Conservation (phyloP, 768 basidiomycete genomes). For the Tulasnella sp. region DNA sequence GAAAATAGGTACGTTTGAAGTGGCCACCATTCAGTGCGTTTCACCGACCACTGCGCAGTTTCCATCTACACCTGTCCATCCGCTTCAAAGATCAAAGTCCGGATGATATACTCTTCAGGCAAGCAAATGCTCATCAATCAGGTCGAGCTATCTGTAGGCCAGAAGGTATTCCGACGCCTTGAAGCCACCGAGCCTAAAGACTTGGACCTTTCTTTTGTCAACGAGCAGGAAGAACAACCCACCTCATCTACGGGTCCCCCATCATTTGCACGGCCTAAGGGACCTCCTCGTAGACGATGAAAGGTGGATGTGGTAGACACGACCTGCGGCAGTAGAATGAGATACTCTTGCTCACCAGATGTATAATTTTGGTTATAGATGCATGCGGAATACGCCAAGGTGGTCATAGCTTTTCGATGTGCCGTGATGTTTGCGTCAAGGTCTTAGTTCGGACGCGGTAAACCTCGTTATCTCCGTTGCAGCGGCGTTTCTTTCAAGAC, state of each 20-base stretch:
- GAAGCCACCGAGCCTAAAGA: slow-evolving; percentile 16
- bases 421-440: too few relatives aligned
- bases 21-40: background rate
- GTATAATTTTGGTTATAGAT: background rate
- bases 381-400: too few relatives aligned
- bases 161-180: slow-evolving; percentile 34
- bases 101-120: slow-evolving; percentile 82
- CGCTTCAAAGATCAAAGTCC: slow-evolving; percentile 61
- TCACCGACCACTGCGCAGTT: slow-evolving; percentile 32
- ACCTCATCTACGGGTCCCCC: background rate
- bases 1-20: background rate
- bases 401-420: too few relatives aligned
- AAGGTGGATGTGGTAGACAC: background rate
- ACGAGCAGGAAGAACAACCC: background rate
- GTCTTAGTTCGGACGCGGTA: too few relatives aligned
- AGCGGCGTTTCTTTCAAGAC: too few relatives aligned
- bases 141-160: slow-evolving; percentile 37
- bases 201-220: background rate
- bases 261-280: slow-evolving; percentile 10
- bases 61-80: slow-evolving; percentile 91
- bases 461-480: too few relatives aligned
- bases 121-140: slow-evolving; percentile 43
- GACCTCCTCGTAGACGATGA: slow-evolving; percentile 13
- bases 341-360: too few relatives aligned
- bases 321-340: too few relatives aligned